Percentiles rank a stretch among this genome's conserved stretches.
phyloP scores from a whole-genome alignment of 805 yeast genomes.

The Lachancea thermotolerans region DNA sequence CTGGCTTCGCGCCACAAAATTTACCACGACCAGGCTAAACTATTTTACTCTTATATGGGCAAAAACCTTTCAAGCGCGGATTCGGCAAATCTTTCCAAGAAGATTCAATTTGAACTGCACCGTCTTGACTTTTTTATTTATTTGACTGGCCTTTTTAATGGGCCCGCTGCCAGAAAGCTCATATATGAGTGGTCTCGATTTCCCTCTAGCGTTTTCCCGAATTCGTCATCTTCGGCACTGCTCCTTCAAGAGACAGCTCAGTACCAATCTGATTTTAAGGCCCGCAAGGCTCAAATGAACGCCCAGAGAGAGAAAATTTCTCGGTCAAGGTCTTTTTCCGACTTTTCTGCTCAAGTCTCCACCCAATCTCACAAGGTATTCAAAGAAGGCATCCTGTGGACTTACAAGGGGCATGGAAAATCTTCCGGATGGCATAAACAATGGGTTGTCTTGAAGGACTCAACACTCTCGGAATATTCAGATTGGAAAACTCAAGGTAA shows the following conservation, averaged over 20 bases:
- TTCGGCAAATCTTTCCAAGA: conserved; percentile 6
- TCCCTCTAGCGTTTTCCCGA: background rate
- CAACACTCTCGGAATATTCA: conserved; percentile 60
- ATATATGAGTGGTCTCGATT: background rate
- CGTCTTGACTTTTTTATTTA: conserved; percentile 13
- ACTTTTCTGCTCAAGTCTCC: conserved; percentile 3
- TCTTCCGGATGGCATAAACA: conserved; percentile 66
- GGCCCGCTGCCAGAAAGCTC: conserved; percentile 2
- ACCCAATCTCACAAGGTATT: background rate
- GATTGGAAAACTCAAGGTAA: conserved; percentile 68
- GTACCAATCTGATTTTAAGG: conserved; percentile 4
- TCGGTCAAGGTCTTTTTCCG: conserved; percentile 2
- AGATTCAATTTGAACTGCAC: conserved; percentile 12
- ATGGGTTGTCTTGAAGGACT: conserved; percentile 72
- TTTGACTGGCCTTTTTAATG: conserved; percentile 4
- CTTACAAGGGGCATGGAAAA: conserved; percentile 42
- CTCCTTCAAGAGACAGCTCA: background rate
- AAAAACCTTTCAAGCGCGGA: conserved; percentile 5
- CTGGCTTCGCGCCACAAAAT: conserved; percentile 8
- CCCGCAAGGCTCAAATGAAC: background rate
- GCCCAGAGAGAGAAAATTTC: conserved; percentile 2
- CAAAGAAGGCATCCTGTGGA: conserved; percentile 45
- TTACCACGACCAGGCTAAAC: conserved; percentile 12
- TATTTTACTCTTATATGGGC: conserved; percentile 11
- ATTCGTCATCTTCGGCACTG: background rate